phyloP scores from a whole-genome alignment of 108 stramenopile genomes.

The Asterionellopsis glacialis region DNA sequence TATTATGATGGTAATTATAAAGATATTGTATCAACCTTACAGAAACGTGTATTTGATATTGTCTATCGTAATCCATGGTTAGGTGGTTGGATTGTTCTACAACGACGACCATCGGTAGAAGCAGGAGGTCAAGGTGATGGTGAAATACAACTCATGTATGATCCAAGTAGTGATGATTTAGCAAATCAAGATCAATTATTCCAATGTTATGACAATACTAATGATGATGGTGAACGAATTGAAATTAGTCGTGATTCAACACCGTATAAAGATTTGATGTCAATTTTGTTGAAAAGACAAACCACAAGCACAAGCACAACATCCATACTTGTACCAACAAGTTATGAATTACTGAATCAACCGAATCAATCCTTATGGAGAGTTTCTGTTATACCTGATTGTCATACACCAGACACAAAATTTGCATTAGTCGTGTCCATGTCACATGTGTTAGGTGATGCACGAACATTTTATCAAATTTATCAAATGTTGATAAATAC shows the following conservation, averaged over 20 bases:
- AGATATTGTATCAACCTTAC: constrained; percentile 3
- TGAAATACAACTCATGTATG: constrained; percentile 39
- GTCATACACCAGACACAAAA: not conserved
- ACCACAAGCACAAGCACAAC: no score
- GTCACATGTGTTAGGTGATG: constrained; percentile 36
- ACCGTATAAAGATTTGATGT: no score
- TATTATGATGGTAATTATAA: constrained; percentile 20
- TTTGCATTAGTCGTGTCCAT: constrained; percentile 32
- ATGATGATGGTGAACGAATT: no score
- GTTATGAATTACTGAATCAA: no score
- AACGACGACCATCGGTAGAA: not conserved
- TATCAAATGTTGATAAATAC: constrained; percentile 26
- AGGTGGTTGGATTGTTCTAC: constrained; percentile 24
- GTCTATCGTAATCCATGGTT: constrained; percentile 35
- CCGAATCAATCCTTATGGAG: constrained; percentile 26
- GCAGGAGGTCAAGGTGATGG: constrained; percentile 20
- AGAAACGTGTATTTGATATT: constrained; percentile 19
- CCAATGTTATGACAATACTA: no score
- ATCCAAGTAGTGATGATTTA: constrained; percentile 17
- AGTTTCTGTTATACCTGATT: constrained; percentile 19
- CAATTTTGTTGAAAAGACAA: no score
- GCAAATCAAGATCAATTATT: constrained; percentile 15
- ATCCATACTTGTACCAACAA: no score
- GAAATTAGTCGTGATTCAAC: no score
- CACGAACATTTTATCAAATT: constrained; percentile 33